Evolutionary conservation across 306 rosid species (phyloP).

Genomic region (Fagus crenata): DNA sequence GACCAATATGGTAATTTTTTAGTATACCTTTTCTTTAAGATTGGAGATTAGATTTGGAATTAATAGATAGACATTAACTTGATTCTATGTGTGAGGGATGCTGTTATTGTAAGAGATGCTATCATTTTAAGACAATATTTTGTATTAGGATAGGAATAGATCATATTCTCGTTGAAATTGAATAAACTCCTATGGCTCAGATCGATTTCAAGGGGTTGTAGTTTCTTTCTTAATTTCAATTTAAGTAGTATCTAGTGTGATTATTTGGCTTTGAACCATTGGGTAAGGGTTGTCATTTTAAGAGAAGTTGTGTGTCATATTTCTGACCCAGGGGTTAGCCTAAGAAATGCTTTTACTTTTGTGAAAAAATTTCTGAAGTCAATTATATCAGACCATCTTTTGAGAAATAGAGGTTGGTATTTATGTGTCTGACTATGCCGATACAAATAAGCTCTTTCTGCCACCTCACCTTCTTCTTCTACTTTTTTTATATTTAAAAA

Average conservation of each 20-base stretch:
- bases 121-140: neutral
- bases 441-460: neutral
- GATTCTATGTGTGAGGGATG: neutral
- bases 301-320: conserved; percentile 1
- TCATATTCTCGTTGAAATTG: neutral
- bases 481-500: neutral
- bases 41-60: neutral
- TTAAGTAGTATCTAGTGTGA: neutral
- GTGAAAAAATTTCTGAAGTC: neutral
- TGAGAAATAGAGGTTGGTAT: neutral
- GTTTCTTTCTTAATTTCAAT: neutral
- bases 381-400: neutral
- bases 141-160: neutral
- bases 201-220: neutral
- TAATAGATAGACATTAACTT: neutral
- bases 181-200: neutral
- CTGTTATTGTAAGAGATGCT: neutral
- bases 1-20: neutral
- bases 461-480: conserved; percentile 5
- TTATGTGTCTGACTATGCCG: neutral
- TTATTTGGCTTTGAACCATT: neutral
- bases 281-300: neutral
- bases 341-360: neutral
- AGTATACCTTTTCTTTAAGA: neutral
- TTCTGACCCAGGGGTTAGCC: neutral